These are phyloP conservation scores for Phytophthora multivora DNA, from an alignment of 352 stramenopile species.

Conservation along the genomic window DNA sequence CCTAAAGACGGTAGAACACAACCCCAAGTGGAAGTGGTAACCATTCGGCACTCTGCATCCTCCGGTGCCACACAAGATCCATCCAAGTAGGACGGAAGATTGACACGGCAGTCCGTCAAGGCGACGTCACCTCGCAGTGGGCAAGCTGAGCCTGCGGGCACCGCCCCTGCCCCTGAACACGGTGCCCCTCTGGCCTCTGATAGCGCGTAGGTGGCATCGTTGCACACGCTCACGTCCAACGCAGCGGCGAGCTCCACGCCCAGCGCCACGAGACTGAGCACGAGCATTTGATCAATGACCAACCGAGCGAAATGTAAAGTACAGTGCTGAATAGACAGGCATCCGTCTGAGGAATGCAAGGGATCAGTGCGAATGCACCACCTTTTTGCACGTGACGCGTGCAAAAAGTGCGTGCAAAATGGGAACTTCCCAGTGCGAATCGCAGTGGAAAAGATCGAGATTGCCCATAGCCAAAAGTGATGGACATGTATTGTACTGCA, in stretches of 20 bases:
- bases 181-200: slow-evolving; percentile 16
- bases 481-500: too few species aligned
- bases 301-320: too few species aligned
- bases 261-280: slow-evolving; percentile 15
- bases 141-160: slow-evolving; percentile 45
- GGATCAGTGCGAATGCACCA: too few species aligned
- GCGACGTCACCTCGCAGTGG: slow-evolving; percentile 52
- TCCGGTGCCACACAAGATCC: slow-evolving; percentile 40
- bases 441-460: too few species aligned
- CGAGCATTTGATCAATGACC: slow-evolving; percentile 11
- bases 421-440: too few species aligned
- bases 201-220: slow-evolving; percentile 50
- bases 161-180: slow-evolving; percentile 20
- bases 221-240: slow-evolving; percentile 45
- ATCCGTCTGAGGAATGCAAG: too few species aligned
- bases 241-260: slow-evolving; percentile 1
- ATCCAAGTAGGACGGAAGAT: slow-evolving; percentile 44
- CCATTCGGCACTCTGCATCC: slow-evolving; percentile 51
- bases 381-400: too few species aligned
- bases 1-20: slow-evolving; percentile 44
- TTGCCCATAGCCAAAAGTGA: too few species aligned
- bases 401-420: too few species aligned
- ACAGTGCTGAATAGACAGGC: too few species aligned
- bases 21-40: slow-evolving; percentile 37
- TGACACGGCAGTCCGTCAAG: slow-evolving; percentile 42